A percentile compares a stretch with the other conserved stretches of the same genome.
Conservation (phyloP, 352 stramenopile genomes). For the Pythium sukuiense region DNA sequence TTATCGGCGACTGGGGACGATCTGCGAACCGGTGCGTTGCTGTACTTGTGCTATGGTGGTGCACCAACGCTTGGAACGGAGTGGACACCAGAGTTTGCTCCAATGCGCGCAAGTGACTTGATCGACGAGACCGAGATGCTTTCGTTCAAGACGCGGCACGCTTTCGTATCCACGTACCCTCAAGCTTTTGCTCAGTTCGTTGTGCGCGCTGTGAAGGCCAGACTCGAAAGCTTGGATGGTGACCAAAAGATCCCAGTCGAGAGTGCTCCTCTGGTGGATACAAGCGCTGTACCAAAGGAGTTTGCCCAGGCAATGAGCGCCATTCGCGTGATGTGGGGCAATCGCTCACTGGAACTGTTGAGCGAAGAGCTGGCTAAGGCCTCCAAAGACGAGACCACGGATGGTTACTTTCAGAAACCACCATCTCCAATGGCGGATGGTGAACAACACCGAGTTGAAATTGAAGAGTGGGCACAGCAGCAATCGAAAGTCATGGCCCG, state of each 20-base stretch:
- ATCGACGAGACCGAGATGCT: constrained; percentile 40
- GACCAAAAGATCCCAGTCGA: not conserved
- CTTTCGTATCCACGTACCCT: constrained; percentile 38
- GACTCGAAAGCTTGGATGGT: not conserved
- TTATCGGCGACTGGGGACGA: constrained; percentile 34
- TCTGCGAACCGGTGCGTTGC: constrained; percentile 44
- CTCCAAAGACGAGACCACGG: not conserved
- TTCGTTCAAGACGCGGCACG: constrained; percentile 40
- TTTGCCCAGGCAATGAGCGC: constrained; percentile 4
- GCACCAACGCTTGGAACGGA: constrained; percentile 45
- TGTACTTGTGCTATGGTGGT: constrained; percentile 65
- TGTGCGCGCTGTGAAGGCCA: constrained; percentile 39
- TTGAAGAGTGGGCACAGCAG: not conserved
- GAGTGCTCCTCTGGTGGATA: not conserved
- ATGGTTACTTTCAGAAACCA: not conserved
- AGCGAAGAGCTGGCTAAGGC: not conserved
- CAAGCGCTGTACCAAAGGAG: not conserved
- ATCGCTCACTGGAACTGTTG: not conserved
- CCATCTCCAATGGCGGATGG: not conserved
- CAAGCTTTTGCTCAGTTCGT: constrained; percentile 55
- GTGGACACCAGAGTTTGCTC: constrained; percentile 43
- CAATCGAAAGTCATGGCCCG: constrained; percentile 1
- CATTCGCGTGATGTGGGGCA: constrained; percentile 6
- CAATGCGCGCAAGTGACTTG: constrained; percentile 40
- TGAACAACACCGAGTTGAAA: not conserved